These are phyloP conservation scores for Cephalotrichum gorgonifer DNA, from an alignment of 2,329 filamentous ascomycete genomes.

Conservation along the genomic window DNA sequence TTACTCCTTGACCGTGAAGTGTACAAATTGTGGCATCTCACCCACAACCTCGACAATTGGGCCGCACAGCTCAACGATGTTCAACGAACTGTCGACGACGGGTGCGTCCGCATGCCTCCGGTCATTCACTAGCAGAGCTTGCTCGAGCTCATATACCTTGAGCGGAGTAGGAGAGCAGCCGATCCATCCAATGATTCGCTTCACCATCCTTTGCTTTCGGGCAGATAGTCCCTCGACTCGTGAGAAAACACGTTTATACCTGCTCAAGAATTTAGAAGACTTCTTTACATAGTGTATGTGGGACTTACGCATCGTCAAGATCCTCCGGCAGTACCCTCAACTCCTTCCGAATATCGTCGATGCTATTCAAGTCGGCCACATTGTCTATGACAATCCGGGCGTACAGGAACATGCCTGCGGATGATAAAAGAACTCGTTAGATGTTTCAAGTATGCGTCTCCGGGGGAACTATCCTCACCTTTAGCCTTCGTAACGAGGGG, in stretches of 20 bases:
- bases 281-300: not conserved
- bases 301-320: not conserved
- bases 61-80: constrained; percentile 15
- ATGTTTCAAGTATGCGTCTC: not conserved
- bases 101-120: not conserved
- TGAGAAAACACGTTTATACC: not conserved
- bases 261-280: not conserved
- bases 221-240: not conserved
- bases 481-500: not conserved
- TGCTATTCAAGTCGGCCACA: not conserved
- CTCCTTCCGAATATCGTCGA: not conserved
- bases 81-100: constrained; percentile 1
- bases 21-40: constrained; percentile 17
- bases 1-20: constrained; percentile 20
- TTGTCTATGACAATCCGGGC: constrained; percentile 2
- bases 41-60: constrained; percentile 19
- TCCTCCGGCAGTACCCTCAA: not conserved
- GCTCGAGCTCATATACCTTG: constrained; percentile 9
- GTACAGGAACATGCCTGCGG: constrained; percentile 1
- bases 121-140: constrained; percentile 6
- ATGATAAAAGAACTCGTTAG: not conserved
- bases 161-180: constrained; percentile 10
- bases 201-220: not conserved
- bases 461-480: not conserved
- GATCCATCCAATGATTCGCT: constrained; percentile 10